These are phyloP conservation scores for Mortierella alpina DNA, from an alignment of 192 early-diverging fungal genomes.

Conservation along the genomic window DNA sequence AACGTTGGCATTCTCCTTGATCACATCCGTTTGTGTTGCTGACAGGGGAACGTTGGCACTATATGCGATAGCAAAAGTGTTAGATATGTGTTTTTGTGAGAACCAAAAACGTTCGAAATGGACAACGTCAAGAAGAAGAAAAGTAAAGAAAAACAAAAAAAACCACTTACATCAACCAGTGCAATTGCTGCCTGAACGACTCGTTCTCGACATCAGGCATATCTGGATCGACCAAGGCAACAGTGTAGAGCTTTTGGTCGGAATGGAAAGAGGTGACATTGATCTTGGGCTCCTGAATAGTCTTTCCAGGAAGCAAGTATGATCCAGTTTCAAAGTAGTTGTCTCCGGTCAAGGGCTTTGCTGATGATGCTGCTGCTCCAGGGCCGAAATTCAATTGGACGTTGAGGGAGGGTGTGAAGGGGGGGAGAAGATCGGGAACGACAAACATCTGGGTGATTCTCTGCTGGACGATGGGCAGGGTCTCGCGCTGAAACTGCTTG, in stretches of 20 bases:
- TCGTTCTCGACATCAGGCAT: slow-evolving; percentile 70
- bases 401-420: slow-evolving; percentile 58
- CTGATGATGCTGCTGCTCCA: slow-evolving; percentile 14
- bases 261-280: slow-evolving; percentile 71
- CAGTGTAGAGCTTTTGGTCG: slow-evolving; percentile 75
- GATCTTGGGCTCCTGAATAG: slow-evolving; percentile 64
- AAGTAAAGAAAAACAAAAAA: neutral
- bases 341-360: neutral
- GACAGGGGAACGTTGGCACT: slow-evolving; percentile 72
- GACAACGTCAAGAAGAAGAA: neutral
- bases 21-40: slow-evolving; percentile 56
- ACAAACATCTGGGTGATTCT: slow-evolving; percentile 82
- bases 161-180: slow-evolving; percentile 72
- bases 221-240: slow-evolving; percentile 77
- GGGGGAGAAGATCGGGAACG: slow-evolving; percentile 76
- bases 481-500: slow-evolving; percentile 67
- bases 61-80: neutral
- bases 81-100: no score
- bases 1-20: slow-evolving; percentile 55
- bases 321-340: slow-evolving; percentile 43
- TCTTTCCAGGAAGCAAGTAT: slow-evolving; percentile 59
- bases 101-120: no score
- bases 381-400: slow-evolving; percentile 55
- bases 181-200: slow-evolving; percentile 76
- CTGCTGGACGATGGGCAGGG: slow-evolving; percentile 63